These are phyloP conservation scores for Conringia planisiliqua DNA, from an alignment of 345 rosid species.

Conservation along the genomic window DNA sequence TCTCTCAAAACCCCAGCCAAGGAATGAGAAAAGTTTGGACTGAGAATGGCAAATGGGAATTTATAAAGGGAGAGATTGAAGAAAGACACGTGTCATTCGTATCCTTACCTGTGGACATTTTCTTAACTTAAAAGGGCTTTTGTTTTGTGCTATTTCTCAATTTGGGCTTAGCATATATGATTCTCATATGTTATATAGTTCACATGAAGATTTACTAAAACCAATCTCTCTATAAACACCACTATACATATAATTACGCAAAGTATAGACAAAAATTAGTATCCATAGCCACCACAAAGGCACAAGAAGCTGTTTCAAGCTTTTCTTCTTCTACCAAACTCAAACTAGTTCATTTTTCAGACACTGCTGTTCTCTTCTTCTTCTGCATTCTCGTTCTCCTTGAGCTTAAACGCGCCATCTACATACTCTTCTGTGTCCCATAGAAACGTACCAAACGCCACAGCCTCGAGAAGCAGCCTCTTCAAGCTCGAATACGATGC, in stretches of 20 bases:
- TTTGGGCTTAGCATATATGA: not conserved
- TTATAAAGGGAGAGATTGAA: slow-evolving; percentile 23
- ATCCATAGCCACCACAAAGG: not conserved
- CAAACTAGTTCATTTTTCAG: not conserved
- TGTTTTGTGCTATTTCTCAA: not conserved
- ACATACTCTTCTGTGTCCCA: slow-evolving; percentile 86
- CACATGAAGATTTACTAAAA: too few relatives aligned
- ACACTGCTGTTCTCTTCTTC: slow-evolving; percentile 36
- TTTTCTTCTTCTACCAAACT: not conserved
- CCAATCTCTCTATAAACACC: not conserved
- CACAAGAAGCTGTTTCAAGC: slow-evolving; percentile 1
- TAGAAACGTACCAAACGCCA: slow-evolving; percentile 85
- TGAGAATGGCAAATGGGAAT: not conserved
- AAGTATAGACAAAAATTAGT: slow-evolving; percentile 6
- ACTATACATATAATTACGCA: slow-evolving; percentile 2
- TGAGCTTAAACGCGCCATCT: slow-evolving; percentile 56
- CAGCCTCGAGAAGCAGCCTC: slow-evolving; percentile 85
- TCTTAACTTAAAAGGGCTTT: not conserved
- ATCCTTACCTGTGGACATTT: not conserved
- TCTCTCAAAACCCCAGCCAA: slow-evolving; percentile 20
- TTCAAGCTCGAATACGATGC: slow-evolving; percentile 78
- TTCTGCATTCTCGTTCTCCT: slow-evolving; percentile 39
- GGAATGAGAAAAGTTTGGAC: slow-evolving; percentile 11
- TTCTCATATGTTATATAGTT: not conserved
- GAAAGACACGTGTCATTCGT: slow-evolving; percentile 3